Evolutionary conservation across 768 basidiomycete genomes (phyloP).

Genomic region (Rhizopogon vesiculosus): DNA sequence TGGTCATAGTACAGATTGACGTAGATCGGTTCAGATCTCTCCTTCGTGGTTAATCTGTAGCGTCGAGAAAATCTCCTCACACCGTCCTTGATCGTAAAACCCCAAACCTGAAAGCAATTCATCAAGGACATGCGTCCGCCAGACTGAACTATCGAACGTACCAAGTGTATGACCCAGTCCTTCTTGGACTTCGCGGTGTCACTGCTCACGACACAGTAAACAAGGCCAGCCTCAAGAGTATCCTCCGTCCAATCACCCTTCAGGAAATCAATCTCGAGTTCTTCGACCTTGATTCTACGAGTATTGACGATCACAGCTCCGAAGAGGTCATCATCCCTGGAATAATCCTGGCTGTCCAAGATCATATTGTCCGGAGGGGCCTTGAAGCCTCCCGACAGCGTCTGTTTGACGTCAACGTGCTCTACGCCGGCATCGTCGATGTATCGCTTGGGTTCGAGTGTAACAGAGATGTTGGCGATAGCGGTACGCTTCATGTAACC

Average conservation of each 20-base stretch:
- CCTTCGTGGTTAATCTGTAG: slow-evolving; percentile 44
- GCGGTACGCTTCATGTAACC: slow-evolving; percentile 58
- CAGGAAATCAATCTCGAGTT: slow-evolving; percentile 33
- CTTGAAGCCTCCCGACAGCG: slow-evolving; percentile 50
- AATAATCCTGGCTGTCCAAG: slow-evolving; percentile 44
- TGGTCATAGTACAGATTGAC: not conserved
- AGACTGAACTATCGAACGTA: slow-evolving; percentile 13
- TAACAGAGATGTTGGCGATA: slow-evolving; percentile 50
- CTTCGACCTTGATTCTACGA: slow-evolving; percentile 39
- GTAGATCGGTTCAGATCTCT: not conserved
- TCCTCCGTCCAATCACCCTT: slow-evolving; percentile 30
- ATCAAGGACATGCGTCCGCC: not conserved
- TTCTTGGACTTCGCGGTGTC: slow-evolving; percentile 53
- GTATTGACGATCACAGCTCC: slow-evolving; percentile 48
- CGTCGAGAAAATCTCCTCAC: slow-evolving; percentile 52
- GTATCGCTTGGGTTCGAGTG: slow-evolving; percentile 53
- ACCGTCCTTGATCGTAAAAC: slow-evolving; percentile 47
- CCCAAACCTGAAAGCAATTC: slow-evolving; percentile 38
- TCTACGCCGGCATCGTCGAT: slow-evolving; percentile 53
- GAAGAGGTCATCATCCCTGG: slow-evolving; percentile 49
- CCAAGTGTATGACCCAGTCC: slow-evolving; percentile 59
- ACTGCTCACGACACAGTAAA: slow-evolving; percentile 37
- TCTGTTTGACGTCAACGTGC: slow-evolving; percentile 58
- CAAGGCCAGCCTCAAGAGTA: slow-evolving; percentile 21
- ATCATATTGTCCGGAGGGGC: slow-evolving; percentile 49